Conservation (phyloP, 805 yeast species). For the Wickerhamomyces chambardii region DNA sequence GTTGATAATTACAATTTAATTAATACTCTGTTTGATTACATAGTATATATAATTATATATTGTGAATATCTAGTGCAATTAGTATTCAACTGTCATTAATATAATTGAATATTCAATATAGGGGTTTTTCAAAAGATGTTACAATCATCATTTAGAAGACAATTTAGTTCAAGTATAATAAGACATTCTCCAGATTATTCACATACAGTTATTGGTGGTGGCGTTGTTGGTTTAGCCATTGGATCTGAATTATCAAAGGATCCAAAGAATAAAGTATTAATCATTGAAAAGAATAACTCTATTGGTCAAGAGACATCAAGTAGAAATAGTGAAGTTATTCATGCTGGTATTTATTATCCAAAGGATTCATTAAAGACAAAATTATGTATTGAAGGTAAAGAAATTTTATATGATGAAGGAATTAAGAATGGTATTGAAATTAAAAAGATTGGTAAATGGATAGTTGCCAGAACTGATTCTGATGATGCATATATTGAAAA, state of each 20-base stretch:
- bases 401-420: constrained; percentile 45
- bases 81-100: too few relatives aligned
- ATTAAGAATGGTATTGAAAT: constrained; percentile 44
- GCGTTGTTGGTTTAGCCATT: constrained; percentile 75
- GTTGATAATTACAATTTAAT: too few relatives aligned
- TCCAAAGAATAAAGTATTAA: constrained; percentile 40
- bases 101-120: too few relatives aligned
- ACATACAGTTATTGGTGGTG: constrained; percentile 76
- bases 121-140: too few relatives aligned
- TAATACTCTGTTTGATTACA: too few relatives aligned
- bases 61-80: too few relatives aligned
- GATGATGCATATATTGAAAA: constrained; percentile 53
- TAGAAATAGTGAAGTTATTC: constrained; percentile 90
- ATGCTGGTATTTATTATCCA: constrained; percentile 85
- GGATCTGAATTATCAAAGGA: constrained; percentile 55
- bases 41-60: too few relatives aligned
- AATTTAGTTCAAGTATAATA: constrained; percentile 7
- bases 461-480: constrained; percentile 68
- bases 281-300: constrained; percentile 59
- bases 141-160: neutral
- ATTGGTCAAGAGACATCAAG: constrained; percentile 79
- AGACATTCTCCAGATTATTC: constrained; percentile 42
- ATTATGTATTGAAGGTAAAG: constrained; percentile 70
- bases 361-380: constrained; percentile 53
- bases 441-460: constrained; percentile 70